Conservation (phyloP, 805 yeast genomes). For the Candida nonsorbophila region DNA sequence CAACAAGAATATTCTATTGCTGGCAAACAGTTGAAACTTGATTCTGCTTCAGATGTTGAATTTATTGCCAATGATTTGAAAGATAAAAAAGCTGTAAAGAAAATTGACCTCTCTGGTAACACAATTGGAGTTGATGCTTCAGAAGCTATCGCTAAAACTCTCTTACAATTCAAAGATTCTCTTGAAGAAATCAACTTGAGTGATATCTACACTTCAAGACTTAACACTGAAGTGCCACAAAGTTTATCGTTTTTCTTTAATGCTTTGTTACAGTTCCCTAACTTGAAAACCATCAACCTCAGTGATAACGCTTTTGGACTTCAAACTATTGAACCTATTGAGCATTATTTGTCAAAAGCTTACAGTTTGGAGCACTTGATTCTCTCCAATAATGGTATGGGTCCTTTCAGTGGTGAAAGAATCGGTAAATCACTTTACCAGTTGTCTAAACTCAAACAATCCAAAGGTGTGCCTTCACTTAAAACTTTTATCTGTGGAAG, state of each 20-base stretch:
- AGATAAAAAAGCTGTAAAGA: constrained; percentile 31
- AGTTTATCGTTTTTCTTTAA: constrained; percentile 71
- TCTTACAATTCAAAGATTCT: constrained; percentile 35
- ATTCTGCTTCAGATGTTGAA: constrained; percentile 65
- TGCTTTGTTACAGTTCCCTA: constrained; percentile 62
- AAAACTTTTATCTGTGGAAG: constrained; percentile 94
- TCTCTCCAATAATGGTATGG: constrained; percentile 94
- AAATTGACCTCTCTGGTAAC: constrained; percentile 84
- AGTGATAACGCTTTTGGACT: constrained; percentile 97
- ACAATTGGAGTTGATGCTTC: constrained; percentile 93
- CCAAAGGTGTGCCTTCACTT: constrained; percentile 45
- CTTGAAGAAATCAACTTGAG: constrained; percentile 74
- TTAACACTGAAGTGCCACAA: constrained; percentile 90
- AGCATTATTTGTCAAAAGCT: constrained; percentile 69
- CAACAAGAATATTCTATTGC: constrained; percentile 45
- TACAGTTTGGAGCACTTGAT: constrained; percentile 79
- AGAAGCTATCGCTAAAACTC: constrained; percentile 55
- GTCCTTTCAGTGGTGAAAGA: constrained; percentile 95
- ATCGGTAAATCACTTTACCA: constrained; percentile 81
- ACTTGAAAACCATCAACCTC: constrained; percentile 69
- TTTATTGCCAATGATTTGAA: constrained; percentile 60
- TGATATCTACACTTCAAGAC: constrained; percentile 91
- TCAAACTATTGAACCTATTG: constrained; percentile 88
- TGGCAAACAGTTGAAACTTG: constrained; percentile 72
- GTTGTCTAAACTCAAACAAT: constrained; percentile 59